These are phyloP conservation scores for Podospora tetraspora DNA, from an alignment of 495 filamentous ascomycete species.

Conservation along the genomic window DNA sequence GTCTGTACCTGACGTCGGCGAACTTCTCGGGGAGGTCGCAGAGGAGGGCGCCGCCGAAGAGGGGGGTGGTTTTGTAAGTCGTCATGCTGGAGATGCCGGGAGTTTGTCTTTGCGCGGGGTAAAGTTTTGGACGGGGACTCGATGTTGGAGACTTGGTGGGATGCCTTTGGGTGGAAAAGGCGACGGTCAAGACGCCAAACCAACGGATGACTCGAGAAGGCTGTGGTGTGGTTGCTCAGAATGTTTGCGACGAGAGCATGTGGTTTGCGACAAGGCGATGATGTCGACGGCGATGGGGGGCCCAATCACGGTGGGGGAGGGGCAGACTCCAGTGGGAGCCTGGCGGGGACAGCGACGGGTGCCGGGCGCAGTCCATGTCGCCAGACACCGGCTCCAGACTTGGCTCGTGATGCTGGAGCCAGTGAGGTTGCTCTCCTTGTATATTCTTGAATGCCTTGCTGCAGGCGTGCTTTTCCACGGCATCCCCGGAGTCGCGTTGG, in stretches of 20 bases:
- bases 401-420: not conserved
- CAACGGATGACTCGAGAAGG: not conserved
- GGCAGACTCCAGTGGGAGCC: slow-evolving; percentile 7
- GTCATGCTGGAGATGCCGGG: slow-evolving; percentile 21
- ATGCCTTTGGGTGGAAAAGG: not conserved
- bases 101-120: no score
- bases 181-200: not conserved
- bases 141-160: not conserved
- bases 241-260: slow-evolving; percentile 3
- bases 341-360: not conserved
- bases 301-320: slow-evolving; percentile 11
- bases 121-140: not conserved
- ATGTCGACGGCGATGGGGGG: not conserved
- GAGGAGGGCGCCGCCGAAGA: slow-evolving; percentile 79
- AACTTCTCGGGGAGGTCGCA: slow-evolving; percentile 67
- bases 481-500: not conserved
- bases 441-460: not conserved
- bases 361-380: not conserved
- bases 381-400: not conserved
- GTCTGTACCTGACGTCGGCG: slow-evolving; percentile 69
- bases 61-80: slow-evolving; percentile 50
- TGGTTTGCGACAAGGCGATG: slow-evolving; percentile 7
- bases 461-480: not conserved
- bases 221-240: not conserved
- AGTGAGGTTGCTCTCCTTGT: not conserved